Evolutionary conservation across 176 grass and related monocot genomes (phyloP), one percentile per base, ranked within the genome.

Genomic region (Cymbopogon citratus): DNA sequence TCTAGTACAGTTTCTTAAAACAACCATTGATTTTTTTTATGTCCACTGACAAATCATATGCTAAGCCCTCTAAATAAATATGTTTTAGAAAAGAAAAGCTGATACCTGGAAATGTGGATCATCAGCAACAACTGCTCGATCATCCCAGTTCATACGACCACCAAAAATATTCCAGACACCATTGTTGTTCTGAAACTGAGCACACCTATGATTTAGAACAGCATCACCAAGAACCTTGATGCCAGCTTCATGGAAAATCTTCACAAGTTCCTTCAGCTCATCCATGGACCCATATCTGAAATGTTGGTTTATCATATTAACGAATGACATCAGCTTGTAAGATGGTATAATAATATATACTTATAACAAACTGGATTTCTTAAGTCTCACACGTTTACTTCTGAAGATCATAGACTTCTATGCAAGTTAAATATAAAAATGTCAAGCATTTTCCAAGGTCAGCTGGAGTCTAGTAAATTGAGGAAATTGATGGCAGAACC

Each of bases 131-230:
- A 98, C 63, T 16, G 96, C 96, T 88, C 85, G 79, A 21, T 84
- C 92, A 86, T 95, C 96, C 96, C 96, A 98, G 70, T 93, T 91
- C 56, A 98, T 75, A 44, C 57, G 92, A 0, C 96, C 96, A 81
- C 96, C 96, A 84, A 93, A 98, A 82, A 98, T 89, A 81, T 98
- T 98, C 96, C 96, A 98, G 35, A 95, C 40, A 31, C 96, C 96
- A 83, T 93, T 91, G 65, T 83, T 73, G 54, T 93, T 95, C 86
- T 92, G 78, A 81, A 45, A 90, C 31, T 89, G 91, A n/a, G 91
- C 96, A 71, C 96, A 98, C 66, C 96, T 86, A 76, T 98, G 96
- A 89, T 98, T 98, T 46, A 98, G 86, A 35, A 98, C 96, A 36
- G 67, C 96, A 63, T 98, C 96, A 67, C 96, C 96, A 90, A 98